A percentile compares a stretch with the other conserved stretches of the same genome.
Conservation (phyloP, 768 basidiomycete genomes). For the Russula foetens region DNA sequence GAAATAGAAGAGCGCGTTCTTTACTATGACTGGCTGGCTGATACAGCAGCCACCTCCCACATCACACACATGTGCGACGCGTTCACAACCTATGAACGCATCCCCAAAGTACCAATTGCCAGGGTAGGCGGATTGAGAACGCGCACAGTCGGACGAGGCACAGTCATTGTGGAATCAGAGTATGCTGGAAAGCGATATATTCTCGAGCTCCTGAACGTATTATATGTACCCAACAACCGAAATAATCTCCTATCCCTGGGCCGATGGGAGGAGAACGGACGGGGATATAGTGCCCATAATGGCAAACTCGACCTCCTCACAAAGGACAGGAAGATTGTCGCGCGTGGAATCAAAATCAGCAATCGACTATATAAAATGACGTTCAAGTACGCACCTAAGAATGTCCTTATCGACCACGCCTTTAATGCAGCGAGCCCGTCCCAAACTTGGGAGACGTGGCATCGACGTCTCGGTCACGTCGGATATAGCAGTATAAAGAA, state of each 20-base stretch:
- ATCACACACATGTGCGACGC: background rate
- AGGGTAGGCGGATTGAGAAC: background rate
- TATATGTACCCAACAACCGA: background rate
- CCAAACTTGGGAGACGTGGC: no score
- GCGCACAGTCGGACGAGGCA: background rate
- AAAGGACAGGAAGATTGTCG: background rate
- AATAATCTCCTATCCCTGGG: background rate
- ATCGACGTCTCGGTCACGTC: no score
- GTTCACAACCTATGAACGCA: background rate
- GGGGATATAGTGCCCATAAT: background rate
- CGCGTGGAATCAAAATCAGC: background rate
- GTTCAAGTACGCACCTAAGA: background rate
- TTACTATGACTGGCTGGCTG: background rate
- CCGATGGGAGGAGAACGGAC: background rate
- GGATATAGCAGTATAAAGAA: no score
- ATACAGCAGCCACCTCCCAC: background rate
- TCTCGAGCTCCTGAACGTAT: background rate
- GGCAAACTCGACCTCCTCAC: background rate
- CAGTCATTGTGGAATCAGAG: fast-evolving
- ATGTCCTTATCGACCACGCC: no score
- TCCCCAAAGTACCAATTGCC: fast-evolving
- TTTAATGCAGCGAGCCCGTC: no score
- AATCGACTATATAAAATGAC: background rate
- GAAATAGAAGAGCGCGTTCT: background rate
- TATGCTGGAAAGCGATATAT: background rate